Percentiles rank a stretch among this genome's conserved stretches.
Evolutionary conservation across 2,329 filamentous ascomycete genomes (phyloP).

Genomic region (Epichloe elymi): DNA sequence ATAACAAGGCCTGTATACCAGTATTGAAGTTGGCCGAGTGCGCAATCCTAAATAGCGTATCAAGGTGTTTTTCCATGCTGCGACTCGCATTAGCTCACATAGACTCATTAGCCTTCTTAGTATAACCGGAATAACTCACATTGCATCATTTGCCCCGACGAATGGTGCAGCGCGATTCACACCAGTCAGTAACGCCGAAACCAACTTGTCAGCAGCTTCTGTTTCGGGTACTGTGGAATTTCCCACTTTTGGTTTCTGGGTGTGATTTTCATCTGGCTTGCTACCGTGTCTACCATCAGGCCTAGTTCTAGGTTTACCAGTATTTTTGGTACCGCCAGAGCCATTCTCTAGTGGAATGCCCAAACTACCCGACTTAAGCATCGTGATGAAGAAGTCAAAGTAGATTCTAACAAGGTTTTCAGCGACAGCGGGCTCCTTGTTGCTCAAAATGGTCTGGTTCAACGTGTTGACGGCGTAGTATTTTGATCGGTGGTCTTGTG

Average conservation of each 20-base stretch:
- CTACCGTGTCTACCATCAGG: conserved; percentile 4
- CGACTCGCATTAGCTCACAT: conserved; percentile 7
- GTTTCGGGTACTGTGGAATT: conserved; percentile 47
- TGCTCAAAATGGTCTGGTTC: conserved; percentile 88
- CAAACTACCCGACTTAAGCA: conserved; percentile 51
- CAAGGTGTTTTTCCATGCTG: conserved; percentile 74
- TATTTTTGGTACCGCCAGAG: conserved; percentile 15
- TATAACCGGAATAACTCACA: conserved; percentile 31
- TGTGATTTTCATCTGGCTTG: conserved; percentile 10
- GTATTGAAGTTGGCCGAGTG: conserved; percentile 99
- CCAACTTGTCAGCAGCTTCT: conserved; percentile 64
- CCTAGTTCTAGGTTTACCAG: conserved; percentile 15
- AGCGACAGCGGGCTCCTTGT: conserved; percentile 68
- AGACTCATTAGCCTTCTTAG: background rate
- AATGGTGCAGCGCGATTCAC: conserved; percentile 96
- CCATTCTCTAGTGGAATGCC: conserved; percentile 32
- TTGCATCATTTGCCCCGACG: conserved; percentile 63
- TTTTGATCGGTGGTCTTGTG: conserved; percentile 76
- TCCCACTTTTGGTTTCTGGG: conserved; percentile 1
- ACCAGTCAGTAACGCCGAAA: conserved; percentile 81
- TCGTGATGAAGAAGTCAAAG: conserved; percentile 72
- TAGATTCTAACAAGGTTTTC: conserved; percentile 78
- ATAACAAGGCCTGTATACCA: conserved; percentile 83
- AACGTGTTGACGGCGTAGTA: conserved; percentile 96
- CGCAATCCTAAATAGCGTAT: conserved; percentile 89